These are phyloP conservation scores for Exophiala oligosperma DNA, from an alignment of 2,329 filamentous ascomycete species.

Conservation along the genomic window DNA sequence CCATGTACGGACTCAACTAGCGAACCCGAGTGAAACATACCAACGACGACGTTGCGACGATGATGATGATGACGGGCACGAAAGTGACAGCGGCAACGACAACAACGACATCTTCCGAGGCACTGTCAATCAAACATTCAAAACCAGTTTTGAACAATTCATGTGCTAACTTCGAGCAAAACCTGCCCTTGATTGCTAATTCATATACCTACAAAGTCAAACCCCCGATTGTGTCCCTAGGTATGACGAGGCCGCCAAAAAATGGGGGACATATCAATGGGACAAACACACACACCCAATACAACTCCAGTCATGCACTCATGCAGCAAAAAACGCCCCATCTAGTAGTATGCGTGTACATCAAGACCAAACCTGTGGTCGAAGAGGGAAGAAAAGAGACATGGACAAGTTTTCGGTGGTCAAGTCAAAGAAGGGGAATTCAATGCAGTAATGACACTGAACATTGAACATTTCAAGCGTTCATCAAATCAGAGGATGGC, in stretches of 20 bases:
- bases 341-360: constrained; percentile 8
- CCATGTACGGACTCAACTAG: too few relatives aligned
- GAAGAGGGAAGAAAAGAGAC: constrained; percentile 5
- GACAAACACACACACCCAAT: constrained; percentile 11
- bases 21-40: too few relatives aligned
- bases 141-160: background rate
- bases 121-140: too few relatives aligned
- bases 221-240: background rate
- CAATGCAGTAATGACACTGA: background rate
- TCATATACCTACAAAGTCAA: constrained; percentile 8
- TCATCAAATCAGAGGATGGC: constrained; percentile 64
- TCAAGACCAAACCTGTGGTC: background rate
- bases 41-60: too few relatives aligned
- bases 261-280: background rate
- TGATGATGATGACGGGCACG: too few relatives aligned
- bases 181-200: background rate
- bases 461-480: background rate
- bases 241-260: background rate
- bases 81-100: too few relatives aligned
- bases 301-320: constrained; percentile 20
- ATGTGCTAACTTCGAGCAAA: constrained; percentile 1
- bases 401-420: constrained; percentile 6
- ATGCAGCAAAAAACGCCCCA: constrained; percentile 8
- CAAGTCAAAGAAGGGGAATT: background rate
- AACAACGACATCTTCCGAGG: too few relatives aligned